These are phyloP conservation scores for Claviceps purpurea DNA, from an alignment of 2,329 filamentous ascomycete genomes.

Conservation along the genomic window DNA sequence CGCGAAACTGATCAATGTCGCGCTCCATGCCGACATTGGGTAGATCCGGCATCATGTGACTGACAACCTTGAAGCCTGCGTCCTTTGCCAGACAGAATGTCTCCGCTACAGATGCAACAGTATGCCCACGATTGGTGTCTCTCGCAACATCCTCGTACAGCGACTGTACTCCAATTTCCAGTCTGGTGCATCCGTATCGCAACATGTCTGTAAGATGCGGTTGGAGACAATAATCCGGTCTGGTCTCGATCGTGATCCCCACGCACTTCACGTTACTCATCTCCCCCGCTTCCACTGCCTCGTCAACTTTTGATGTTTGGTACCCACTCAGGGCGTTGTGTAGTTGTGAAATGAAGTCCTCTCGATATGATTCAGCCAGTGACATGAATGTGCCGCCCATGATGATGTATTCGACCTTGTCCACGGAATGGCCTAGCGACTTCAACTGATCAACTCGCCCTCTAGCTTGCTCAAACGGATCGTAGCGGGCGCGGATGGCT, in stretches of 20 bases:
- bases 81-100: slow-evolving; percentile 97
- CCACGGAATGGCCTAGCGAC: slow-evolving; percentile 86
- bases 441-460: slow-evolving; percentile 95
- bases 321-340: slow-evolving; percentile 97
- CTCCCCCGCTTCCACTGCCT: slow-evolving; percentile 85
- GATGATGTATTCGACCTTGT: slow-evolving; percentile 99
- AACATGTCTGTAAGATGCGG: slow-evolving; percentile 94
- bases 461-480: slow-evolving; percentile 93
- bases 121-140: slow-evolving; percentile 94
- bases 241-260: slow-evolving; percentile 94
- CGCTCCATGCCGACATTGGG: slow-evolving; percentile 98
- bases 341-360: slow-evolving; percentile 87
- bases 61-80: slow-evolving; percentile 96
- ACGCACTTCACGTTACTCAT: slow-evolving; percentile 98
- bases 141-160: slow-evolving; percentile 97
- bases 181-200: slow-evolving; percentile 87
- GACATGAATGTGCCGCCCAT: slow-evolving; percentile 99
- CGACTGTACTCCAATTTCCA: slow-evolving; percentile 92
- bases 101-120: slow-evolving; percentile 86
- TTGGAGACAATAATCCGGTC: slow-evolving; percentile 91
- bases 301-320: slow-evolving; percentile 85
- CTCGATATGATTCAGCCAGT: slow-evolving; percentile 71
- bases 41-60: slow-evolving; percentile 98
- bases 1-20: slow-evolving; percentile 89
- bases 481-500: slow-evolving; percentile 90